Percentiles rank a stretch among this genome's conserved stretches.
phyloP scores from a whole-genome alignment of 2,329 filamentous ascomycete species.

The Coniochaeta hoffmannii region DNA sequence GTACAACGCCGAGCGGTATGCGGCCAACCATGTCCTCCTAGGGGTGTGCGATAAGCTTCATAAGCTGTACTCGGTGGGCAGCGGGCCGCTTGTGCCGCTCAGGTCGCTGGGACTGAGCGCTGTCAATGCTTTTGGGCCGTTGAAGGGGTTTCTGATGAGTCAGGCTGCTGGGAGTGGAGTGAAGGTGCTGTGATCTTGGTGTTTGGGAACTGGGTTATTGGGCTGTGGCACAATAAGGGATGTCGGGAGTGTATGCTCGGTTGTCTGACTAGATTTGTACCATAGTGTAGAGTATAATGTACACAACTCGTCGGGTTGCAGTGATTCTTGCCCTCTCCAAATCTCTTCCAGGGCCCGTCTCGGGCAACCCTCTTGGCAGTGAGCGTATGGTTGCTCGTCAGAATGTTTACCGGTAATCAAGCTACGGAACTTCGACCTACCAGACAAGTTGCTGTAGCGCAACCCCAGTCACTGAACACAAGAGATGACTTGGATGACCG shows the following conservation, averaged over 20 bases:
- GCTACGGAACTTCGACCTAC: no score
- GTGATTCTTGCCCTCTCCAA: background rate
- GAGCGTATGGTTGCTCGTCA: no score
- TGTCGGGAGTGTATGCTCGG: background rate
- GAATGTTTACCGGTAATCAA: no score
- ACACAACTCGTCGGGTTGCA: no score
- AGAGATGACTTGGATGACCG: no score
- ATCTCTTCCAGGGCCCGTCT: no score
- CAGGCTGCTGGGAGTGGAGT: constrained; percentile 51
- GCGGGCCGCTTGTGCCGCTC: constrained; percentile 71
- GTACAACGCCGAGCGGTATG: constrained; percentile 76
- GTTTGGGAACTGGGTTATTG: background rate
- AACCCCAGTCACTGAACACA: no score
- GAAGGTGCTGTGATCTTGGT: constrained; percentile 28
- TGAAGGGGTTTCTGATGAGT: constrained; percentile 85
- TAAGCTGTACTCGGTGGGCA: constrained; percentile 78
- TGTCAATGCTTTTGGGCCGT: constrained; percentile 64
- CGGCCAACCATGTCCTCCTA: constrained; percentile 70
- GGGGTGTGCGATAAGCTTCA: constrained; percentile 85
- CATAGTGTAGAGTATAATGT: background rate
- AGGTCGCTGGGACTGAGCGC: constrained; percentile 69
- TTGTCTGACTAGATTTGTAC: background rate
- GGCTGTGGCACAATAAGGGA: no score
- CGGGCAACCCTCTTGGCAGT: no score
- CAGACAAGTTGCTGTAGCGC: no score